These are phyloP conservation scores for Sordaria brevicollis DNA, from an alignment of 495 filamentous ascomycete species.

Conservation along the genomic window DNA sequence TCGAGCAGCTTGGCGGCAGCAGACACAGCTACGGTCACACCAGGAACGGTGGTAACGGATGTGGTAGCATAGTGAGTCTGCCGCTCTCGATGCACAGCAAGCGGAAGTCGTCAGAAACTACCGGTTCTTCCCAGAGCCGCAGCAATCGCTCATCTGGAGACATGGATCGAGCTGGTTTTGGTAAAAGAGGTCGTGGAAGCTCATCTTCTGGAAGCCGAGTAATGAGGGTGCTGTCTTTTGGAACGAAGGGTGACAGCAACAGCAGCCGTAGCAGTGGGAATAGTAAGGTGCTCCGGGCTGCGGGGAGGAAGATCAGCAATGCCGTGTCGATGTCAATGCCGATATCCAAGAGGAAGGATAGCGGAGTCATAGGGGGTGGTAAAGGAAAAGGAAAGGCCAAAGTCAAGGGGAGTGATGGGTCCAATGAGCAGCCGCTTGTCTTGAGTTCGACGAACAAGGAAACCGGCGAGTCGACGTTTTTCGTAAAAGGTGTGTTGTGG, in stretches of 20 bases:
- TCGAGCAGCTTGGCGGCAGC: constrained; percentile 14
- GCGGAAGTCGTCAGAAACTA: background rate
- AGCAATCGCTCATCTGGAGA: background rate
- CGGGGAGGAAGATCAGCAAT: background rate
- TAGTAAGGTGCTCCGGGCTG: background rate
- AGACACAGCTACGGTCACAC: background rate
- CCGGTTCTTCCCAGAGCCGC: background rate
- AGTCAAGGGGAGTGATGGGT: background rate
- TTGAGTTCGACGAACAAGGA: background rate
- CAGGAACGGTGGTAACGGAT: background rate
- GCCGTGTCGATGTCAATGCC: background rate
- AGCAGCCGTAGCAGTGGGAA: background rate
- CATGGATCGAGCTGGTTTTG: background rate
- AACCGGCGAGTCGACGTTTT: constrained; percentile 1
- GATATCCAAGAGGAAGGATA: background rate
- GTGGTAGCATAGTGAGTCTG: background rate
- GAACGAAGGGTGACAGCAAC: background rate
- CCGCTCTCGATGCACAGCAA: background rate
- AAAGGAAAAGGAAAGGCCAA: background rate
- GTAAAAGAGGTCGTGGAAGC: background rate
- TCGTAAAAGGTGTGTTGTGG: background rate
- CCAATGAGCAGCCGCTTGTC: background rate
- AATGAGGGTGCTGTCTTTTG: constrained; percentile 8
- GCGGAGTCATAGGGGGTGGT: background rate
- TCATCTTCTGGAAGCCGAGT: constrained; percentile 4